phyloP scores from a whole-genome alignment of 345 rosid genomes.

The Eucalyptus cloeziana region DNA sequence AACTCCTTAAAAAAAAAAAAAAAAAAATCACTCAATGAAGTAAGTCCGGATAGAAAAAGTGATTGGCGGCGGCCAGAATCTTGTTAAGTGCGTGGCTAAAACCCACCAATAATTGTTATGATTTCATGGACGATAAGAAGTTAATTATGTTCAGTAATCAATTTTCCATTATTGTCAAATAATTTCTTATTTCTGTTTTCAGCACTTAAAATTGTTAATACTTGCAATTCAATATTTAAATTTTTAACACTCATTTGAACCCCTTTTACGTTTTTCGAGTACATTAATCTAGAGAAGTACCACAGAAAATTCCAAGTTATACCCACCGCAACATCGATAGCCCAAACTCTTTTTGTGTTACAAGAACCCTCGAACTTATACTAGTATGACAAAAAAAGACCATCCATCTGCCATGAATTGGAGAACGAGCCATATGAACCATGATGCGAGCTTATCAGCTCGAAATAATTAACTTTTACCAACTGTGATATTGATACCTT shows the following conservation, averaged over 20 bases:
- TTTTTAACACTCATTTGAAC: neutral
- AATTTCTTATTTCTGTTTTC: neutral
- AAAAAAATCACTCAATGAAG: no score
- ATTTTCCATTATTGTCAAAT: neutral
- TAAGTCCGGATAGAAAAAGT: neutral
- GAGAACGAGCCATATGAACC: neutral
- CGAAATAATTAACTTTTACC: neutral
- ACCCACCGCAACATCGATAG: neutral
- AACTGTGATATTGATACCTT: neutral
- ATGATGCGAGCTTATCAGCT: neutral
- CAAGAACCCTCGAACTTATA: neutral
- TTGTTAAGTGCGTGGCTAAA: neutral
- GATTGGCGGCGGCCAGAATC: neutral
- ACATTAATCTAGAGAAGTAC: neutral
- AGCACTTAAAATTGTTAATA: neutral
- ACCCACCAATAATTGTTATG: neutral
- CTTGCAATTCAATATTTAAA: neutral
- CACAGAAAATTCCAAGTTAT: neutral
- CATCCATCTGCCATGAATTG: neutral
- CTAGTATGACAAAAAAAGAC: neutral
- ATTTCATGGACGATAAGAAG: neutral
- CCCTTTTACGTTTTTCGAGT: neutral
- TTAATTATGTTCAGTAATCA: neutral
- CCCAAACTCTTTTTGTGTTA: neutral
- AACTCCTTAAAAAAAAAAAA: neutral